phyloP scores from a whole-genome alignment of 371 early-diverging fungal species.

The Parasitella parasitica region DNA sequence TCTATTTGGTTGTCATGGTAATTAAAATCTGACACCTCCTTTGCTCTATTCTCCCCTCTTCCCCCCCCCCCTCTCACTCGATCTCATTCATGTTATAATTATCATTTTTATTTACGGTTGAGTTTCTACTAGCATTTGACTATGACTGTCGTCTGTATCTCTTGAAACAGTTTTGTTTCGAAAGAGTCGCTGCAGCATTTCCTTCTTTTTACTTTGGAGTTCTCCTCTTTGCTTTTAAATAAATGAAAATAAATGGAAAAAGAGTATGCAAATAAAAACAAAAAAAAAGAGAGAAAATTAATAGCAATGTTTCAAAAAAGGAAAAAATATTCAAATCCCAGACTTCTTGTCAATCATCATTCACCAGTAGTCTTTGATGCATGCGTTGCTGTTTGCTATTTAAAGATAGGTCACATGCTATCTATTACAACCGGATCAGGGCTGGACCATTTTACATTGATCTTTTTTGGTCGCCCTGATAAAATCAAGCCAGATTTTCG shows the following conservation, averaged over 20 bases:
- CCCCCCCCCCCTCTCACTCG: not conserved
- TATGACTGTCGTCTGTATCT: slow-evolving; percentile 36
- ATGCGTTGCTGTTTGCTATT: not conserved
- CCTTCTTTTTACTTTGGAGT: not conserved
- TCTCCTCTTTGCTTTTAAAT: not conserved
- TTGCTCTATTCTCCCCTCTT: not conserved
- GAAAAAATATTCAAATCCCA: slow-evolving; percentile 1
- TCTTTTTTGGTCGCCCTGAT: too few species aligned
- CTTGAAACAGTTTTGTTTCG: slow-evolving; percentile 34
- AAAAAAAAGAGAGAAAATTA: not conserved
- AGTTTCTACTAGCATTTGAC: slow-evolving; percentile 35
- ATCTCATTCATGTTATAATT: slow-evolving; percentile 1
- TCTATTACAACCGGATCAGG: too few species aligned
- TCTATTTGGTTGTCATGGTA: slow-evolving; percentile 13
- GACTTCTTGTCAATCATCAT: not conserved
- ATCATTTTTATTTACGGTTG: slow-evolving; percentile 35
- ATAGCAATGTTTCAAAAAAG: not conserved
- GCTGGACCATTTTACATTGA: too few species aligned
- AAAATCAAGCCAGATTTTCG: too few species aligned
- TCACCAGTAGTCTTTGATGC: not conserved
- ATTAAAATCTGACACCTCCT: not conserved
- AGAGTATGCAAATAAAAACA: not conserved
- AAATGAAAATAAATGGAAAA: not conserved
- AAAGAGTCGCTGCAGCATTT: slow-evolving; percentile 46
- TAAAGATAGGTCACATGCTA: not conserved